A percentile compares a stretch with the other conserved stretches of the same genome.
Conservation (phyloP, 179 eudicot genomes). For the Heliamphora pulchella region DNA sequence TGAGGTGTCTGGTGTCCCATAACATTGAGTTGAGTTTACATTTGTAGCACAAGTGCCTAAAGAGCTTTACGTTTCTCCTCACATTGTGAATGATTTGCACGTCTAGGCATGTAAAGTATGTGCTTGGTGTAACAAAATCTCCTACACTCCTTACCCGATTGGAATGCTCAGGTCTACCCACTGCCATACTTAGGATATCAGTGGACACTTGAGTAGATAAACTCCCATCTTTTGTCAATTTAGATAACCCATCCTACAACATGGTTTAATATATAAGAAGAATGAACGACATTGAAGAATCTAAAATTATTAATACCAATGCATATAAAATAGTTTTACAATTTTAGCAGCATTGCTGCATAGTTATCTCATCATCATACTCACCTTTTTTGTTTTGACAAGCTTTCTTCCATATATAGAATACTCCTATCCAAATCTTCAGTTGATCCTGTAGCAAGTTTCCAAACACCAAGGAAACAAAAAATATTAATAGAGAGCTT, state of each 20-base stretch:
- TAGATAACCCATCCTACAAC: background rate
- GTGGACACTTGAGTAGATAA: background rate
- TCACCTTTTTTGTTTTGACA: background rate
- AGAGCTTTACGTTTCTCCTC: background rate
- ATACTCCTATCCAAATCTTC: background rate
- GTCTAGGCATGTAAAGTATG: background rate
- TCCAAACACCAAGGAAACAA: too few relatives aligned
- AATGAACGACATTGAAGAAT: background rate
- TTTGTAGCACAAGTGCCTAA: background rate
- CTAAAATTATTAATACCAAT: background rate
- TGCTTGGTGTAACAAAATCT: background rate
- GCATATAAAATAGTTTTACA: background rate
- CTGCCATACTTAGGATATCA: background rate
- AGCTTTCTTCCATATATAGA: background rate
- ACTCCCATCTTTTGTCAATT: background rate
- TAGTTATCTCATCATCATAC: background rate
- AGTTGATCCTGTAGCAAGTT: background rate
- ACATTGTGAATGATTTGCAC: background rate
- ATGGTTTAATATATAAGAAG: background rate
- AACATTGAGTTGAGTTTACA: background rate
- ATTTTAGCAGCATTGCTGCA: background rate
- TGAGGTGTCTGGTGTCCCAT: background rate
- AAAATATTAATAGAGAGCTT: too few relatives aligned
- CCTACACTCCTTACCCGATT: too few relatives aligned
- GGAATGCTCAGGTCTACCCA: too few relatives aligned